A percentile compares a stretch with the other conserved stretches of the same genome.
Conservation (phyloP, 169 alveolate species). For the Eimeria mitis region DNA sequence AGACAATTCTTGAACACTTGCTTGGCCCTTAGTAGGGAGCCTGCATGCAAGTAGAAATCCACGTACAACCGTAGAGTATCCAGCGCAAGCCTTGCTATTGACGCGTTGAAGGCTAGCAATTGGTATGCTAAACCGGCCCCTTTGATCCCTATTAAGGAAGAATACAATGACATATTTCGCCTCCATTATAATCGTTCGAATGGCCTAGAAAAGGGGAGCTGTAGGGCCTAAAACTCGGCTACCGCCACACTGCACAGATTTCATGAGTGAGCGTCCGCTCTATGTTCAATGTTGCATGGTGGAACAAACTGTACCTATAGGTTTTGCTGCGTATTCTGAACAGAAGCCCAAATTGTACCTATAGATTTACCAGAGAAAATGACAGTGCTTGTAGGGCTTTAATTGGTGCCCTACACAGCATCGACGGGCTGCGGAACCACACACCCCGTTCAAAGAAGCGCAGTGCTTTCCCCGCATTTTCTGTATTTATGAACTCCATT, state of each 20-base stretch:
- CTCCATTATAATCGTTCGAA: too few relatives aligned
- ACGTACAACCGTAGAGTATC: not conserved
- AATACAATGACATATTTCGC: too few relatives aligned
- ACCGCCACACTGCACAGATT: too few relatives aligned
- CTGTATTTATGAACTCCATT: not conserved
- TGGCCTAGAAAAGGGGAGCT: not conserved
- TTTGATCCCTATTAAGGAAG: too few relatives aligned
- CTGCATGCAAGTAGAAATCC: not conserved
- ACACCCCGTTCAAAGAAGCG: not conserved
- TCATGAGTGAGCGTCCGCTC: not conserved
- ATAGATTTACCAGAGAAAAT: not conserved
- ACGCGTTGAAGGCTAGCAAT: too few relatives aligned
- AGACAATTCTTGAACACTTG: not conserved
- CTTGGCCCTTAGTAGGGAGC: not conserved
- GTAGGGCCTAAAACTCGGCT: not conserved
- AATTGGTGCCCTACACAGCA: not conserved
- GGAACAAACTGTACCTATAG: not conserved
- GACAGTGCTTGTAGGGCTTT: not conserved
- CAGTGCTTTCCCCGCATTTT: not conserved
- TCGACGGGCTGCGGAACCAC: not conserved
- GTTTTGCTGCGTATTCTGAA: not conserved
- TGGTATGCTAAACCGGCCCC: too few relatives aligned
- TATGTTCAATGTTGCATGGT: not conserved
- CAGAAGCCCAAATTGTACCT: not conserved
- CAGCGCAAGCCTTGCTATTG: not conserved